Evolutionary conservation across 345 rosid species (phyloP), one percentile per base, ranked within the genome.

Genomic region (Gossypium bickii): DNA sequence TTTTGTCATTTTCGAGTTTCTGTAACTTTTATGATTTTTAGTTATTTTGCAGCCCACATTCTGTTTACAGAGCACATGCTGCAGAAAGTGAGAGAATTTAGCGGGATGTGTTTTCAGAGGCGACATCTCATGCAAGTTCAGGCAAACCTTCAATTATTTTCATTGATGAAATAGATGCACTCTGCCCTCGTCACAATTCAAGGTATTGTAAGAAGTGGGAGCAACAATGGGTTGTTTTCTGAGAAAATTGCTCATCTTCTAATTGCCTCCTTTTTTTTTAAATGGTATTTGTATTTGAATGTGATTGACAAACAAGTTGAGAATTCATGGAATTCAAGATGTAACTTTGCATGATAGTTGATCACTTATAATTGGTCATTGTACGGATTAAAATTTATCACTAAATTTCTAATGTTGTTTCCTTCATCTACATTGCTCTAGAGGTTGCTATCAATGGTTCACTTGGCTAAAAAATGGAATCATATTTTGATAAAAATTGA

Each of bases 141-240:
- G 98, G 90, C 76, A 86, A 81, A 76, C 94, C 96, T 2, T 86
- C 96, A 0, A 94, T 94, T 65, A 77, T 94, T 77, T 93, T 94
- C 34, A 90, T 92, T 15, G 98, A 94, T 81, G 99, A 94, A 82
- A 87, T 94, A 38, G 97, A 94, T 74, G 93, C 87, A n/a, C 86
- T 93, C 27, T 94, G 94, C 81, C 96, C 97, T 78, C 92, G 85
- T 2, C 95, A 94, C 71, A 86, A 78, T 84, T 85, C 87, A 71
- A 80, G 92, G 98, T 92, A 82, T 70, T 22, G 38, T 22, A 44
- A 67, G 29, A 67, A 72, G 58, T 67, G 22, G 15, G 18, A 9
- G 45, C 20, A 73, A n/a, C 9, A 18, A 18, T 2, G 15, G 18
- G 12, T 43, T 12, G n/a, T 57, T 56, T 38, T 3, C 47, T 13